Base-by-base conservation (phyloP, 78 protist species). In the Cavenderia fasciculata region DNA sequence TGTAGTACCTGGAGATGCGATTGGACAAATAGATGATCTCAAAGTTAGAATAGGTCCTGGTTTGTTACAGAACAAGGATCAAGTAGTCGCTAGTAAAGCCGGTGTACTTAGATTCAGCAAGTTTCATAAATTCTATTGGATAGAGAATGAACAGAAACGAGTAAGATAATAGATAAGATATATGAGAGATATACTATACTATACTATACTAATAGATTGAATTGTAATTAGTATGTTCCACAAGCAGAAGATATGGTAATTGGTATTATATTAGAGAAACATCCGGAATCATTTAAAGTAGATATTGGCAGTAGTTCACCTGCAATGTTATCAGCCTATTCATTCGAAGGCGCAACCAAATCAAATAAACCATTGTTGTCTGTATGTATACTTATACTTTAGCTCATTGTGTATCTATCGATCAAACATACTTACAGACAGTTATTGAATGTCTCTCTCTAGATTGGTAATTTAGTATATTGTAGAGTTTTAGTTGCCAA, bases 331-430 rank as follows among this genome's bases (percentile, higher is more conserved):
- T 84, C 96, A 43, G 68, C 68, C 25, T 73, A 92, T 16, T 87
- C 94, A n/a, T 95, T 95, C 34, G 96, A 94, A 33, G 94, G 94
- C 31, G 97, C 97, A 21, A 94, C 96, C 2, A 85, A 78, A 51
- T n/a, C 52, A 25, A 94, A 91, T 70, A 57, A 91, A 62, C 96
- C 96, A 2, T 46, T 77, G n/a, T 68, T 95, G 36, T 23, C n/a
- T 23, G 76, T 59, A 11, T 18, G 36, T 4, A 43, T 14, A 5
- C 4, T 11, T 29, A 4, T 10, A 14, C 10, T 16, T 36, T 44
- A 4, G 10, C 11, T 25, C n/a, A 76, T 21, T 8, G 23, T 18
- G 54, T 11, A 8, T 68, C 10, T 54, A n/a, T 40, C 12, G 36
- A 19, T 59, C 52, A 66, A 21, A 10, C 11, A 76, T 8, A 31